Percentiles rank a stretch among this genome's conserved stretches.
Evolutionary conservation across 192 early-diverging fungal genomes (phyloP).

Genomic region (Gigaspora rosea): DNA sequence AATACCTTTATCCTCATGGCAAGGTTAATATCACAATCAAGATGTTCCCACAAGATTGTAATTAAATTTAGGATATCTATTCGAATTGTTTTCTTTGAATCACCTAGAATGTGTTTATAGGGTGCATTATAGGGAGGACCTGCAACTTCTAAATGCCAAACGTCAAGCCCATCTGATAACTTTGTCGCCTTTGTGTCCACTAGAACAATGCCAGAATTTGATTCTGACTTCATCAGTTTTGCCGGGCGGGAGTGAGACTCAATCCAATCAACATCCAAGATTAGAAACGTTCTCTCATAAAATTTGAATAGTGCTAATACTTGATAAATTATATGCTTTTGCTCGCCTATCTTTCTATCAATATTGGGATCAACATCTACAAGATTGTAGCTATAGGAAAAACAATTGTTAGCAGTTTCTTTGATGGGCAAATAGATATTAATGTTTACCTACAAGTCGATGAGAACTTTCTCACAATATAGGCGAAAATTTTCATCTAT

Average conservation of each 20-base stretch:
- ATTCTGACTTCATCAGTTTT: conserved; percentile 27
- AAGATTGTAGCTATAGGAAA: conserved; percentile 16
- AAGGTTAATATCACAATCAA: conserved; percentile 18
- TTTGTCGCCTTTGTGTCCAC: conserved; percentile 23
- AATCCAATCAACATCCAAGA: conserved; percentile 32
- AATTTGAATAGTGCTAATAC: conserved; percentile 36
- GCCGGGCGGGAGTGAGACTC: conserved; percentile 6
- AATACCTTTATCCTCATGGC: conserved; percentile 22
- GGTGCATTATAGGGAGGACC: conserved; percentile 29
- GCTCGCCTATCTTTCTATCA: conserved; percentile 25
- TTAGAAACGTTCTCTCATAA: conserved; percentile 18
- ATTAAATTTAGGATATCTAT: conserved; percentile 30
- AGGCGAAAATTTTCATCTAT: conserved; percentile 9
- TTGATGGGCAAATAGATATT: conserved; percentile 20
- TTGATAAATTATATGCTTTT: conserved; percentile 19
- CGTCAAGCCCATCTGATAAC: conserved; percentile 12
- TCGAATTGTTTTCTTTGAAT: conserved; percentile 22
- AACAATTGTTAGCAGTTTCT: conserved; percentile 10
- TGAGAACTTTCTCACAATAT: conserved; percentile 32
- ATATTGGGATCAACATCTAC: conserved; percentile 19
- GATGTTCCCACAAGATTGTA: conserved; percentile 25
- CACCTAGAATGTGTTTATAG: conserved; percentile 10
- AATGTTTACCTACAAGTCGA: conserved; percentile 31
- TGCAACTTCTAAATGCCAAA: conserved; percentile 26
- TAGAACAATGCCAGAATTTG: conserved; percentile 28